Base-by-base conservation (phyloP, 306 rosid genomes). In the Ziziphus jujuba region DNA sequence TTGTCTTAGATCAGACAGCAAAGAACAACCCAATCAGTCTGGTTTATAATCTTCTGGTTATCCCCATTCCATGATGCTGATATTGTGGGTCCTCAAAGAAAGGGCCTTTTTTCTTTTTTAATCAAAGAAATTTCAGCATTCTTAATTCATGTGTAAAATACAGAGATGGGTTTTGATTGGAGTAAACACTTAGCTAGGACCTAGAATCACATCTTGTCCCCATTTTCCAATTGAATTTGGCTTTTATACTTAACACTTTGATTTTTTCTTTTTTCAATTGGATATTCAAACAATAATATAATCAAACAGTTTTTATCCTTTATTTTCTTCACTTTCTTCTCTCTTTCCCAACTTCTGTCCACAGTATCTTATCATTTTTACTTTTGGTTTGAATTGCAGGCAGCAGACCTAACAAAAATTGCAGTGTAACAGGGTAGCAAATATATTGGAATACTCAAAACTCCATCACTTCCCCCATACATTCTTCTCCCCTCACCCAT, bases 381-480 rank as follows among this genome's bases (percentile, higher is more conserved):
- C 79, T 77, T 81, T 81, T 83, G 80, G 88, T 79, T 77, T 59
- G 83, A 79, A 68, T 75, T 71, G 69, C 72, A 77, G 87, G 85
- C 76, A 77, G 81, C 91, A 87, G 51, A 48, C 80, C 70, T 54
- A 54, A 78, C 84, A 86, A 70, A 70, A 75, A 52, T 54, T 83
- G 93, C 85, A 81, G 80, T 67, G 56, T 63, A 71, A 65, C 87
- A 84, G 89, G 63, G 79, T 45, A 67, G 38, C 84, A 84, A 70
- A 70, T 55, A 34, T 77, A 79, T 77, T 56, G 77, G 85, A 77
- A 80, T 67, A 54, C 84, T 80, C 85, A 74, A 79, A 69, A 72
- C 85, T 80, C 95, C 95, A 84, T 87, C 67, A 78, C 92, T 78
- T 77, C 76, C 85, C 79, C 97, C 95, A 84, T 84, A 86, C 89